Base-by-base conservation (phyloP, 805 yeast species). In the Barnettozyma pratensis region DNA sequence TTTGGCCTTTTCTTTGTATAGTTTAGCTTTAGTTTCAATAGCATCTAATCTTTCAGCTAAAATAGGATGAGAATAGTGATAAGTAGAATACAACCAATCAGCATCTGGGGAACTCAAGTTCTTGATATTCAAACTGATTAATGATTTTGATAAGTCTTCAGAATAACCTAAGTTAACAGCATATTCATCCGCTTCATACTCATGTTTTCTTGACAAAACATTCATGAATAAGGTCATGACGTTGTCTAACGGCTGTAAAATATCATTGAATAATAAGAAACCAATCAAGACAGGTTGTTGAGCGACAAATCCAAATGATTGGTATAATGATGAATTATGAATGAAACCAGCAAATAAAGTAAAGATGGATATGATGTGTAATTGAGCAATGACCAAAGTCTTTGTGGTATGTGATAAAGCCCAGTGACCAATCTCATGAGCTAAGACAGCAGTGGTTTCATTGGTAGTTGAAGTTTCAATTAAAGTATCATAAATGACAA, bases 391-490 rank as follows among this genome's bases (percentile, higher is more conserved):
- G 5, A 77, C 60, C 60, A 94, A 68, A 75, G 85, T 77, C 63
- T 82, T 83, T n/a, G 91, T 73, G 52, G 91, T 85, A 67, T 94
- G 99, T 50, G 85, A 82, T 65, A 86, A 76, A 59, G 85, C 83
- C 99, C 99, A 94, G 67, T 94, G 99, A 45, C 99, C 99, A 57
- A 94, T 85, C 72, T 94, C 99, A 64, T 94, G 99, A n/a, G 96
- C 98, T 55, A 92, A 75, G 1, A 94, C 96, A 45, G 98, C 97
- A 45, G 90, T 88, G 38, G 90, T 87, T 68, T 94, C 96, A 39
- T 76, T 78, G 30, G 80, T 77, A 31, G 90, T 70, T 34, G 90
- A 83, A 50, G 87, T 85, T 52, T 87, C 81, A 54, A 94, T 84
- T 70, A 94, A 77, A 8, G 97, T 94, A 60, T 94, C 99, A 64